A percentile compares a stretch with the other conserved stretches of the same genome.
These are phyloP conservation scores for Candida endomychidarum DNA, from an alignment of 805 yeast genomes.

Conservation along the genomic window DNA sequence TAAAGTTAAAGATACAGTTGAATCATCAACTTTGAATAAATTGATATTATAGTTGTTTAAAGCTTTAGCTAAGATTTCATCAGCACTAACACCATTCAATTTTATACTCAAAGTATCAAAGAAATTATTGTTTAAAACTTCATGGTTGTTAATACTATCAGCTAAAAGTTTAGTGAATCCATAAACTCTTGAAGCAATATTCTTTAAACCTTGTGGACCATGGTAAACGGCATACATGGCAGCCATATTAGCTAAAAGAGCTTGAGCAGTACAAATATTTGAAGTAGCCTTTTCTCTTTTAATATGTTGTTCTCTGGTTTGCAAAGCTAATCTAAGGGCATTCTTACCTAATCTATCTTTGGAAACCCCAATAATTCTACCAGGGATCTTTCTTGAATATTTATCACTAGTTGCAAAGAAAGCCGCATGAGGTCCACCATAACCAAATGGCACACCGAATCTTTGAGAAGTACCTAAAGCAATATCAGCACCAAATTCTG, in stretches of 20 bases:
- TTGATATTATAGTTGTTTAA: constrained; percentile 67
- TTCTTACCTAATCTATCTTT: constrained; percentile 86
- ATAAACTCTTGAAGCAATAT: constrained; percentile 75
- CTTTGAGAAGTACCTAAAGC: constrained; percentile 92
- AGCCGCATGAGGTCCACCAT: constrained; percentile 99
- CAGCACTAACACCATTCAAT: constrained; percentile 51
- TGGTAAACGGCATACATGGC: constrained; percentile 96
- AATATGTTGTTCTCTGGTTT: constrained; percentile 98
- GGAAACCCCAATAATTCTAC: constrained; percentile 90
- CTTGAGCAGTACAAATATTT: constrained; percentile 98
- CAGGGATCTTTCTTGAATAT: constrained; percentile 91
- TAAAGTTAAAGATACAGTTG: constrained; percentile 72
- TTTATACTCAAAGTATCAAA: constrained; percentile 84
- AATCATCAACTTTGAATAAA: constrained; percentile 61
- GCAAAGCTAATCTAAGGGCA: constrained; percentile 91
- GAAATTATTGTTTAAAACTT: constrained; percentile 59
- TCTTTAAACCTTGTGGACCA: constrained; percentile 81
- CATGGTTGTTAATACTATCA: constrained; percentile 47
- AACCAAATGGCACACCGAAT: constrained; percentile 97
- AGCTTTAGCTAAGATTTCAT: constrained; percentile 57
- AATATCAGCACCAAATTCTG: constrained; percentile 85
- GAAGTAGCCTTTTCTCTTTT: constrained; percentile 97
- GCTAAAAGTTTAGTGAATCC: constrained; percentile 77
- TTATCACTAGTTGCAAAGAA: constrained; percentile 85
- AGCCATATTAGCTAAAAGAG: constrained; percentile 90